Evolutionary conservation across 148 eudicot genomes (phyloP).

Genomic region (Cornus florida): DNA sequence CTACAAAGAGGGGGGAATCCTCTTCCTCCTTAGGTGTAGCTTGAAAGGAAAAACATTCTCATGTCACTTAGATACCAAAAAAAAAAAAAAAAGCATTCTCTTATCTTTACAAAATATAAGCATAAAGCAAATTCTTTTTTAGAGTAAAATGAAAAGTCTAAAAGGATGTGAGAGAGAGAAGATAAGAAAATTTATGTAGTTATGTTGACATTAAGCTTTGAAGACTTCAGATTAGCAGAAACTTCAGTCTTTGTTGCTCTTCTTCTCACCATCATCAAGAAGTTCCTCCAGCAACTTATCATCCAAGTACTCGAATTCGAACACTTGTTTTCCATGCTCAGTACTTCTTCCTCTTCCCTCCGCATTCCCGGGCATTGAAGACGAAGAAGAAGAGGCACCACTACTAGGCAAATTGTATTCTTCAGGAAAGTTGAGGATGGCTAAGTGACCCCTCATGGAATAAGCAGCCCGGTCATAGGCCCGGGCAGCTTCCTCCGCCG

Average conservation of each 20-base stretch:
- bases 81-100: background rate
- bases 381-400: constrained; percentile 14
- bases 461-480: constrained; percentile 88
- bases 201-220: background rate
- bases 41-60: background rate
- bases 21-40: background rate
- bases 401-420: constrained; percentile 57
- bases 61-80: too few species aligned
- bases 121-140: background rate
- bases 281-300: constrained; percentile 74
- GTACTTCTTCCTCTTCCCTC: background rate
- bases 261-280: constrained; percentile 40
- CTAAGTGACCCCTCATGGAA: constrained; percentile 69
- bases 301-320: constrained; percentile 75
- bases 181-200: too few species aligned
- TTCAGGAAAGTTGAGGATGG: constrained; percentile 72
- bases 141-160: background rate
- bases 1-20: too few species aligned
- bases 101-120: background rate
- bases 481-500: constrained; percentile 82
- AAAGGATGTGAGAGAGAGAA: too few species aligned
- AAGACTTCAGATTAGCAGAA: background rate
- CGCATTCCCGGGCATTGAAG: background rate
- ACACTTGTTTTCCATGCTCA: constrained; percentile 31
- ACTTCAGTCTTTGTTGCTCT: constrained; percentile 24